Evolutionary conservation across 2,329 filamentous ascomycete genomes (phyloP).

Genomic region (Penicillium sp.): DNA sequence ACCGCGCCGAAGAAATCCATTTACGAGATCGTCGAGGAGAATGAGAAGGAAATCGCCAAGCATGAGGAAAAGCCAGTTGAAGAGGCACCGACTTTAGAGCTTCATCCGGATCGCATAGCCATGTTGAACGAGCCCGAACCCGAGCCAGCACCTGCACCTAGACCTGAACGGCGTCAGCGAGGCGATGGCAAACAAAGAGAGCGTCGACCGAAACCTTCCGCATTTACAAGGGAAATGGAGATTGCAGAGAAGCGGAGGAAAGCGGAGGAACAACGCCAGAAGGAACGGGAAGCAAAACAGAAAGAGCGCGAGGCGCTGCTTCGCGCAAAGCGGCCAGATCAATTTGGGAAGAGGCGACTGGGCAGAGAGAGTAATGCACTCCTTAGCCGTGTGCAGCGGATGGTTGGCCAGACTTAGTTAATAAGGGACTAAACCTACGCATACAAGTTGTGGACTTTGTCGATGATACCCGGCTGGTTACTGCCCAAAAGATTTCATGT

Average conservation of each 20-base stretch:
- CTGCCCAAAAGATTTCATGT: constrained; percentile 8
- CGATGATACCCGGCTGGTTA: constrained; percentile 25
- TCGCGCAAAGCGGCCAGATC: constrained; percentile 57
- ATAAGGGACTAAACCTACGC: constrained; percentile 1
- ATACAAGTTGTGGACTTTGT: constrained; percentile 8
- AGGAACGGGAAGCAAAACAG: constrained; percentile 64
- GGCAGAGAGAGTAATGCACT: constrained; percentile 75
- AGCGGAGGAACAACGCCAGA: constrained; percentile 61
- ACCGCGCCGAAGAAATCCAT: constrained; percentile 33
- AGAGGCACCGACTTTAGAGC: constrained; percentile 45
- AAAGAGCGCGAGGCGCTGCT: constrained; percentile 66
- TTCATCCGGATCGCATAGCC: constrained; percentile 59
- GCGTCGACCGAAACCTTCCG: constrained; percentile 42
- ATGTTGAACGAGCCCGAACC: constrained; percentile 51
- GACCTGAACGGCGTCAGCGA: constrained; percentile 23
- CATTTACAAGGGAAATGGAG: constrained; percentile 65
- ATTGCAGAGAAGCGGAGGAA: constrained; percentile 60
- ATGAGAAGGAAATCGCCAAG: constrained; percentile 23
- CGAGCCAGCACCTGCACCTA: constrained; percentile 19
- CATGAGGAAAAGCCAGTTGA: constrained; percentile 19
- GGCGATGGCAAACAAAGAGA: constrained; percentile 28
- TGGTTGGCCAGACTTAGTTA: constrained; percentile 52
- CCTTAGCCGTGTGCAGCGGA: constrained; percentile 70
- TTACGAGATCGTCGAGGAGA: constrained; percentile 30
- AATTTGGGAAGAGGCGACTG: constrained; percentile 71